Percentiles rank a stretch among this genome's conserved stretches.
Conservation (phyloP, 2,329 filamentous ascomycete genomes). For the Fusarium sp. region DNA sequence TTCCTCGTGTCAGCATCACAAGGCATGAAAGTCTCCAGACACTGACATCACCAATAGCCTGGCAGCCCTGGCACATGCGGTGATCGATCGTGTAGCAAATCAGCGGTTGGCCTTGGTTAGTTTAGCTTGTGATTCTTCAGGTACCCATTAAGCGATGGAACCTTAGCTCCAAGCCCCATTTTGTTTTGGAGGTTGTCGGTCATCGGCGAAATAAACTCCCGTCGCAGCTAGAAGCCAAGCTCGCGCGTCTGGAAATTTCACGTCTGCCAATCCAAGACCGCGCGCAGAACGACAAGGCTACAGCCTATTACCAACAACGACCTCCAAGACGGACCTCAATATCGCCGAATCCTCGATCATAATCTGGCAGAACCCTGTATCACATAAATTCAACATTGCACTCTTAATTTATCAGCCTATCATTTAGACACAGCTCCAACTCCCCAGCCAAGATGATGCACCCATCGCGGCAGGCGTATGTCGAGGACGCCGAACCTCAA, state of each 20-base stretch:
- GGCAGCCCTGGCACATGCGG: slow-evolving; percentile 38
- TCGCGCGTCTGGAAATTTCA: slow-evolving; percentile 42
- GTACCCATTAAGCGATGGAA: slow-evolving; percentile 5
- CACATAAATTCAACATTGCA: neutral
- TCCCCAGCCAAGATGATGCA: slow-evolving; percentile 71
- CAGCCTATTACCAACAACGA: slow-evolving; percentile 7
- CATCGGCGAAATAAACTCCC: slow-evolving; percentile 48
- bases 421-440: neutral
- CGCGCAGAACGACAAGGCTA: slow-evolving; percentile 28
- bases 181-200: neutral
- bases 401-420: neutral
- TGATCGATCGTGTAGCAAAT: slow-evolving; percentile 35
- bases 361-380: neutral
- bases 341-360: neutral
- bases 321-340: neutral
- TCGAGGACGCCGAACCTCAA: slow-evolving; percentile 80
- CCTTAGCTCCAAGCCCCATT: neutral
- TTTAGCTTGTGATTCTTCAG: slow-evolving; percentile 21
- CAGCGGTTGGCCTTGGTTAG: slow-evolving; percentile 24
- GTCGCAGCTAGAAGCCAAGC: slow-evolving; percentile 14
- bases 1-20: slow-evolving; percentile 20
- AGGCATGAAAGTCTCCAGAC: slow-evolving; percentile 39
- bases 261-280: slow-evolving; percentile 33
- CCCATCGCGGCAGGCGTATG: slow-evolving; percentile 90
- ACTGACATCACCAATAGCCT: slow-evolving; percentile 45